phyloP scores from a whole-genome alignment of 345 rosid genomes.

The Gossypium arboreum region DNA sequence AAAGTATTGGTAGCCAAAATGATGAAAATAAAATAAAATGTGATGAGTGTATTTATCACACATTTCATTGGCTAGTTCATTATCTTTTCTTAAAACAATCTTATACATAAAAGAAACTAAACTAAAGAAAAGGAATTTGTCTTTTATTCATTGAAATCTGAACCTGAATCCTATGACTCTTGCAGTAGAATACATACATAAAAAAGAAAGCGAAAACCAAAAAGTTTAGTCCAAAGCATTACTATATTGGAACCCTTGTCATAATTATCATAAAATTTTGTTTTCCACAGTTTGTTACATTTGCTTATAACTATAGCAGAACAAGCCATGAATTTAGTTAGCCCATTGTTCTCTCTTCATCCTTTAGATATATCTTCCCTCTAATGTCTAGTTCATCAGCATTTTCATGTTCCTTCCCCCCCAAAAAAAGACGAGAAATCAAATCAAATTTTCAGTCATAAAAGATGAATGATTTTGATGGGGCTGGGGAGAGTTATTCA shows the following conservation, averaged over 20 bases:
- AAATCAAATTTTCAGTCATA: neutral
- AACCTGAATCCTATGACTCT: neutral
- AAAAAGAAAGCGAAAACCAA: neutral
- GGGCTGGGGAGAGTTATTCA: neutral
- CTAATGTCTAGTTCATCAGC: too few relatives aligned
- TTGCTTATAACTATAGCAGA: neutral
- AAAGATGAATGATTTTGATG: neutral
- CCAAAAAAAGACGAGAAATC: neutral
- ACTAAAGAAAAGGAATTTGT: neutral
- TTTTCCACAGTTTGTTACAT: neutral
- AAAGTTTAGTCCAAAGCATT: neutral
- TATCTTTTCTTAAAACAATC: neutral
- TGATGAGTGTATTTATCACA: too few relatives aligned
- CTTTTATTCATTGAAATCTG: neutral
- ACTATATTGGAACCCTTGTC: slow-evolving; percentile 1
- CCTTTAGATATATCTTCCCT: too few relatives aligned
- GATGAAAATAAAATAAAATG: too few relatives aligned
- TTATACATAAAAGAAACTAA: neutral
- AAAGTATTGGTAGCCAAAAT: too few relatives aligned
- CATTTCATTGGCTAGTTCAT: neutral
- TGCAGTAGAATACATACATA: neutral
- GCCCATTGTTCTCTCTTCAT: too few relatives aligned
- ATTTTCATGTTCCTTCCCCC: too few relatives aligned
- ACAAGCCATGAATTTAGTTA: neutral
- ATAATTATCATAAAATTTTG: neutral